Evolutionary conservation across 2,329 filamentous ascomycete genomes (phyloP).

Genomic region (Alternaria viburni): DNA sequence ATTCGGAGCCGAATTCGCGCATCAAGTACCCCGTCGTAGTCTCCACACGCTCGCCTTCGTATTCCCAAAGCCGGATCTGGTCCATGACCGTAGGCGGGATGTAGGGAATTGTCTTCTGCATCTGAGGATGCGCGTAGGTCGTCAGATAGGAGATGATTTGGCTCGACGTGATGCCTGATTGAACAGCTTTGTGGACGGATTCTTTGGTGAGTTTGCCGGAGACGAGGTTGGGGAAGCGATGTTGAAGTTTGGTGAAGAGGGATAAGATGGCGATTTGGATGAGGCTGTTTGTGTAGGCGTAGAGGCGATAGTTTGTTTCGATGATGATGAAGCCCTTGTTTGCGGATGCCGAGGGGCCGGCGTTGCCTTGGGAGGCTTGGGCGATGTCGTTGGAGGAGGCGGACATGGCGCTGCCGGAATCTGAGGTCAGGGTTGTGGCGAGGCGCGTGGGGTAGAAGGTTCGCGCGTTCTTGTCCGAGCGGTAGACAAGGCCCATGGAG

Average conservation of each 20-base stretch:
- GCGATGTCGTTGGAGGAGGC: constrained; percentile 64
- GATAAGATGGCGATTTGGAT: constrained; percentile 93
- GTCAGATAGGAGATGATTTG: constrained; percentile 95
- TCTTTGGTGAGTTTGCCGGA: constrained; percentile 88
- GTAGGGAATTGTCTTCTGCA: constrained; percentile 78
- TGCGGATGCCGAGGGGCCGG: constrained; percentile 30
- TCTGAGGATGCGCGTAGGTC: constrained; percentile 92
- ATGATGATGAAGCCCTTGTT: constrained; percentile 87
- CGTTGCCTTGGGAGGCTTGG: constrained; percentile 19
- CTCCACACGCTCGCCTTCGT: constrained; percentile 94
- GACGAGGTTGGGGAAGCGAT: constrained; percentile 93
- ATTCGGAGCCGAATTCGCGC: constrained; percentile 77
- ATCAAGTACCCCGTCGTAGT: constrained; percentile 84
- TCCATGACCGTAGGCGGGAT: constrained; percentile 95
- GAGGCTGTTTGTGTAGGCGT: constrained; percentile 93
- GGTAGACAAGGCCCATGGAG: constrained; percentile 91
- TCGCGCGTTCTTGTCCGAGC: constrained; percentile 52
- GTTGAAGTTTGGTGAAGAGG: constrained; percentile 85
- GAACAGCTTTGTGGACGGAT: constrained; percentile 85
- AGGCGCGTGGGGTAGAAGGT: constrained; percentile 89
- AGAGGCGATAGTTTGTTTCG: constrained; percentile 97
- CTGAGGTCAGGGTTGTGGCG: constrained; percentile 87
- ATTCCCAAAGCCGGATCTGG: constrained; percentile 96
- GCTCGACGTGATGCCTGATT: constrained; percentile 88
- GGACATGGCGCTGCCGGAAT: constrained; percentile 59